Evolutionary conservation across 495 filamentous ascomycete species (phyloP).

Genomic region (Hypoxylon subgilvum): DNA sequence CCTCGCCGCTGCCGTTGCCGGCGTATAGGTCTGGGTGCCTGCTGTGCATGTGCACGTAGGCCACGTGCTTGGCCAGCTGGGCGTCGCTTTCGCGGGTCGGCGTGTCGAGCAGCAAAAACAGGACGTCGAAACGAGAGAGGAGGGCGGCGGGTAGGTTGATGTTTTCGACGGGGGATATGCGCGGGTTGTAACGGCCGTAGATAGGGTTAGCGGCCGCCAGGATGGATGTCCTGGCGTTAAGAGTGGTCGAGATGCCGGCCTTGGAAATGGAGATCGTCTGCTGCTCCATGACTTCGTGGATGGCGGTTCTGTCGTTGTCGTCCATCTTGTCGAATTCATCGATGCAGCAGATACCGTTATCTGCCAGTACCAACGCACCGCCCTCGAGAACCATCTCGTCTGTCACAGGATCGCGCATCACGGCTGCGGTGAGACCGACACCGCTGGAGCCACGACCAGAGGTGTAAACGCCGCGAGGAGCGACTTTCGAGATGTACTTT

Average conservation of each 20-base stretch:
- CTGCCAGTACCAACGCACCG: slow-evolving; percentile 91
- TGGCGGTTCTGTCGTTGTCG: slow-evolving; percentile 91
- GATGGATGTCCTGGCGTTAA: slow-evolving; percentile 96
- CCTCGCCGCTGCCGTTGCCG: slow-evolving; percentile 41
- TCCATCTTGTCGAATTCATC: slow-evolving; percentile 99
- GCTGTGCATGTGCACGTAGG: slow-evolving; percentile 97
- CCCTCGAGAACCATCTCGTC: slow-evolving; percentile 99
- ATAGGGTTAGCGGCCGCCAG: slow-evolving; percentile 97
- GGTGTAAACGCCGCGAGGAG: slow-evolving; percentile 95
- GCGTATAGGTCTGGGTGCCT: slow-evolving; percentile 80
- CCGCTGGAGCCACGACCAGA: slow-evolving; percentile 95
- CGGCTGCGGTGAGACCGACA: slow-evolving; percentile 95
- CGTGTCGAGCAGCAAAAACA: slow-evolving; percentile 95
- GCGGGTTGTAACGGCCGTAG: slow-evolving; percentile 97
- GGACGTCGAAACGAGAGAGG: slow-evolving; percentile 93
- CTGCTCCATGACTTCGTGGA: slow-evolving; percentile 99
- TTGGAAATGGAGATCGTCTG: slow-evolving; percentile 99
- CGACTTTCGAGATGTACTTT: slow-evolving; percentile 98
- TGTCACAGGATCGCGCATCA: slow-evolving; percentile 97
- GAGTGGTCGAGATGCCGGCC: slow-evolving; percentile 92
- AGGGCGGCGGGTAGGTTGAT: slow-evolving; percentile 97
- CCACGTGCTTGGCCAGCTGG: slow-evolving; percentile 92
- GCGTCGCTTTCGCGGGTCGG: slow-evolving; percentile 87
- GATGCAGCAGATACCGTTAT: slow-evolving; percentile 99
- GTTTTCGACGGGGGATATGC: slow-evolving; percentile 94